Percentiles rank a stretch among this genome's conserved stretches.
Conservation (phyloP, 352 stramenopile genomes). For the Phytophthora pini region DNA sequence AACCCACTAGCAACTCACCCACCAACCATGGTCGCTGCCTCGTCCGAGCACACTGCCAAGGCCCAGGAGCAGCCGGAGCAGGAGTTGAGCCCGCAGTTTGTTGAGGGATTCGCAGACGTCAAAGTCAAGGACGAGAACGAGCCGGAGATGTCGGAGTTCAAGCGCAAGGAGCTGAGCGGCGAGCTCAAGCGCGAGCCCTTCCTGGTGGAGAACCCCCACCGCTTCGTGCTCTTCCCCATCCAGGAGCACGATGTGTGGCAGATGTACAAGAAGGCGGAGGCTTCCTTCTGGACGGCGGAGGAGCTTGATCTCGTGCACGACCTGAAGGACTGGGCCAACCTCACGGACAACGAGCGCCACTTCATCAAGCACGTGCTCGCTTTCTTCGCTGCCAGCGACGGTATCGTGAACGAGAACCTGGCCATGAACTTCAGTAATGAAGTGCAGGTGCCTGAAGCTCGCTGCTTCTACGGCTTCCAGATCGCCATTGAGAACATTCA, state of each 20-base stretch:
- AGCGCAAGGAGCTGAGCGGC: conserved; percentile 86
- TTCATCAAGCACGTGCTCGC: conserved; percentile 98
- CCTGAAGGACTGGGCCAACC: conserved; percentile 94
- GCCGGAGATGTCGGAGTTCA: conserved; percentile 84
- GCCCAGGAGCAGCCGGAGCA: conserved; percentile 41
- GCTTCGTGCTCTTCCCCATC: conserved; percentile 99
- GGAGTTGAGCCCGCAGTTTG: conserved; percentile 31
- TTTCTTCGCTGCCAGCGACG: conserved; percentile 99
- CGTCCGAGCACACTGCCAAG: conserved; percentile 25
- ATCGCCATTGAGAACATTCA: conserved; percentile 99
- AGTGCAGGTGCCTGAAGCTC: conserved; percentile 96
- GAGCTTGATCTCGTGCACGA: conserved; percentile 98
- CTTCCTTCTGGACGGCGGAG: conserved; percentile 99
- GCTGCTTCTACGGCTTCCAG: conserved; percentile 99
- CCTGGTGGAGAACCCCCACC: conserved; percentile 95
- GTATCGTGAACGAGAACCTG: conserved; percentile 99
- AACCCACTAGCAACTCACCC: neutral
- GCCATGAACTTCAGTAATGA: conserved; percentile 99
- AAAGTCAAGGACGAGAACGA: conserved; percentile 33
- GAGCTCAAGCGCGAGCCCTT: conserved; percentile 92
- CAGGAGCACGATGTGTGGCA: conserved; percentile 97
- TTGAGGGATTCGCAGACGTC: conserved; percentile 30
- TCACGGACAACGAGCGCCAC: conserved; percentile 96
- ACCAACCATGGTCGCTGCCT: conserved; percentile 47
- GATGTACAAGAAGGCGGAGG: conserved; percentile 99